Evolutionary conservation across 2,329 filamentous ascomycete genomes (phyloP).

Genomic region (Penicillium vulpinum): DNA sequence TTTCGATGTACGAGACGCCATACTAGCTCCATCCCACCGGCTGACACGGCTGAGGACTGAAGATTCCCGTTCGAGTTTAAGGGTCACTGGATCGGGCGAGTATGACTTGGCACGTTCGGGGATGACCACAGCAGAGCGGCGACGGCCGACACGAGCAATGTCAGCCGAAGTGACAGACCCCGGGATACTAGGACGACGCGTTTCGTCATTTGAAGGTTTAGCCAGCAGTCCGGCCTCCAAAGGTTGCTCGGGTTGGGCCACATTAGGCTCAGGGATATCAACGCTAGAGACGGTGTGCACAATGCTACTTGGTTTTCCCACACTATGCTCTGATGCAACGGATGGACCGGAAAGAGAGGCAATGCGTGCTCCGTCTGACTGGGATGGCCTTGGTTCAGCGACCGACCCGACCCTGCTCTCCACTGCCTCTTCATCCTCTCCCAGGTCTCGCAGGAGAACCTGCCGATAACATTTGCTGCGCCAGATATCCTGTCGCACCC

Average conservation of each 20-base stretch:
- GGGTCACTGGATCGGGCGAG: constrained; percentile 25
- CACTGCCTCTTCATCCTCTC: constrained; percentile 61
- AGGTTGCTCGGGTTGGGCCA: constrained; percentile 20
- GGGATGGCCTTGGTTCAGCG: constrained; percentile 24
- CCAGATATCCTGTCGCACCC: constrained; percentile 94
- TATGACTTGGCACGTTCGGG: constrained; percentile 32
- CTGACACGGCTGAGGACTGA: constrained; percentile 42
- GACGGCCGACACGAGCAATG: constrained; percentile 26
- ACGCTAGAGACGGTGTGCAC: constrained; percentile 24
- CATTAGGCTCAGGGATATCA: constrained; percentile 20
- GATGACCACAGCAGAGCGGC: constrained; percentile 26
- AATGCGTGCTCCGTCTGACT: constrained; percentile 12
- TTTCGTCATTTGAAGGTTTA: constrained; percentile 24
- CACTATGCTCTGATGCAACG: constrained; percentile 21
- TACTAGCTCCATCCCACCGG: constrained; percentile 37
- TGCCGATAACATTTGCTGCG: constrained; percentile 86
- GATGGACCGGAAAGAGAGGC: constrained; percentile 22
- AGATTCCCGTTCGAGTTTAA: constrained; percentile 37
- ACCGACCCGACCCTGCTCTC: constrained; percentile 28
- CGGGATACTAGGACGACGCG: constrained; percentile 35
- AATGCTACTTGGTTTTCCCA: constrained; percentile 25
- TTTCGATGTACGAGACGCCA: constrained; percentile 37
- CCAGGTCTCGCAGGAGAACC: constrained; percentile 79
- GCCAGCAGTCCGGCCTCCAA: constrained; percentile 20
- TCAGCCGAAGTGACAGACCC: constrained; percentile 37